Base-by-base conservation (phyloP, 345 rosid genomes). In the Melaleuca quinquenervia region DNA sequence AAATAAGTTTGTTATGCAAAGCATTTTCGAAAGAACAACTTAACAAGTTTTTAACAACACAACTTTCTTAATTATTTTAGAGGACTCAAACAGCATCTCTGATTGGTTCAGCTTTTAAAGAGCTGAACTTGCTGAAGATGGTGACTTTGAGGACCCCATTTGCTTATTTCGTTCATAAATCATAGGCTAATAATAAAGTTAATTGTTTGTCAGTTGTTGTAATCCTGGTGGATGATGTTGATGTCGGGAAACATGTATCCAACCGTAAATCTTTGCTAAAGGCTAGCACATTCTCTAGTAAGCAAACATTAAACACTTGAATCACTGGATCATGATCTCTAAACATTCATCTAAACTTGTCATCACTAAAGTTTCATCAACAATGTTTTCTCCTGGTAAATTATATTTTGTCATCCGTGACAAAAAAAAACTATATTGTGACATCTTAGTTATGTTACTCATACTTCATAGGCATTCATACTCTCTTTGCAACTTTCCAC, bases 191-290 rank as follows among this genome's bases (percentile, higher is more conserved):
- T 7, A 16, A 36, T 70, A 36, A 70, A 70, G 80, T 2, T 70
- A 36, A 36, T 70, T 9, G 26, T 89, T 89, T 87, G 91, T 89
- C 91, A 89, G 90, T 90, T 89, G 87, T 85, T 82, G 32, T 62
- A 62, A 86, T 84, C 75, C 89, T 52, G 55, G 86, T 83, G 52
- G 84, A 52, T 50, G 74, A 50, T 64, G 76, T 84, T 84, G 89
- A 84, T 86, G 74, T 58, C 50, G 55, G 13, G 78, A 82, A 89
- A 84, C 90, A 85, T 50, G 90, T 86, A 86, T 49, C 49, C 84
- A 83, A 60, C 82, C 0, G 51, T 12, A 51, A 83, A 83, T 50
- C 52, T 51, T 45, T 84, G 36, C 14, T 3, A 20, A 16, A 52
- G 22, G 4, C 76, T 56, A 45, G 27, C 11, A n/a, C 48, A 32